These are phyloP conservation scores for Mycena indigotica DNA, from an alignment of 768 basidiomycete genomes.

Conservation along the genomic window DNA sequence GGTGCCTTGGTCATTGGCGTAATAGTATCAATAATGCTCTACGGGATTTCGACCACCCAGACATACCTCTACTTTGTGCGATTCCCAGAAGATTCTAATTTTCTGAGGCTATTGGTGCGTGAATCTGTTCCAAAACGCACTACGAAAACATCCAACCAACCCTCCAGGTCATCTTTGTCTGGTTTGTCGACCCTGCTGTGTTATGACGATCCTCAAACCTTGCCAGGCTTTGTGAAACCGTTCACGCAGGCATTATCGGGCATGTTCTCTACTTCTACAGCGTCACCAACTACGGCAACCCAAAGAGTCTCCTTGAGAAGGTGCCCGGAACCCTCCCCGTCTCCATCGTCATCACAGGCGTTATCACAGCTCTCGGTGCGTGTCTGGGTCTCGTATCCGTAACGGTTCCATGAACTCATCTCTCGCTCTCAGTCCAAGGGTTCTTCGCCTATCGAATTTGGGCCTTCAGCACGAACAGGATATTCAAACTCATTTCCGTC, in stretches of 20 bases:
- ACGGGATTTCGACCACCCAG: constrained; percentile 3
- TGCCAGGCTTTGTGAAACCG: constrained; percentile 2
- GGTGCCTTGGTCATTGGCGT: constrained; percentile 4
- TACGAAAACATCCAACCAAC: not conserved
- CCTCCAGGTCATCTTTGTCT: not conserved
- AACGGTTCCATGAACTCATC: not conserved
- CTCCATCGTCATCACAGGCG: not conserved
- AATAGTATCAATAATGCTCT: constrained; percentile 3
- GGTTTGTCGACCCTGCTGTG: no score
- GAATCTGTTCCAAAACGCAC: not conserved
- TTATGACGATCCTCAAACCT: no score
- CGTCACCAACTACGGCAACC: constrained; percentile 1
- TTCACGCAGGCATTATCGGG: constrained; percentile 2
- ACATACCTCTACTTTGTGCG: not conserved
- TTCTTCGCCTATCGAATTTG: constrained; percentile 13
- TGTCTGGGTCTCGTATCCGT: not conserved
- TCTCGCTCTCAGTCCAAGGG: constrained; percentile 12
- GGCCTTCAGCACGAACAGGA: not conserved
- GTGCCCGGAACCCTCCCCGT: not conserved
- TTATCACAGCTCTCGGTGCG: constrained; percentile 4
- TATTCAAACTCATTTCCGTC: not conserved
- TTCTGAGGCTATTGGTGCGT: not conserved
- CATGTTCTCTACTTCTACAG: not conserved
- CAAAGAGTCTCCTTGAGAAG: not conserved
- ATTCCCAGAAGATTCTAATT: not conserved